Base-by-base conservation (phyloP, 768 basidiomycete genomes). In the Cantharellus cinnabarinus region DNA sequence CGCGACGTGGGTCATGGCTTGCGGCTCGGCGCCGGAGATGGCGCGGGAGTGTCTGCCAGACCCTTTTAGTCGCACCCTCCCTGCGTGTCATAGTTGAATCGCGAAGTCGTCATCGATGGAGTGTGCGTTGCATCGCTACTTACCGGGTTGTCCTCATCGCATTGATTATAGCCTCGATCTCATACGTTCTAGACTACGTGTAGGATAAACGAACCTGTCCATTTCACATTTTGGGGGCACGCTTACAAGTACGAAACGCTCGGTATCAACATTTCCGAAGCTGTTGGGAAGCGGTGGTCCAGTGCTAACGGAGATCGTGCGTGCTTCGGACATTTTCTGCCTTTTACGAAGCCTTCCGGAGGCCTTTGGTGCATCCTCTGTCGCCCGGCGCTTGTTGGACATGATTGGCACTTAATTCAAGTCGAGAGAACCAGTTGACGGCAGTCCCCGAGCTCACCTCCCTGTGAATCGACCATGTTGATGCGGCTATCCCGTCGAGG, bases 21-120 rank as follows among this genome's bases (percentile, higher is more conserved):
- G 95, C 94, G 5, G 94, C 94, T 66, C 94, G 76, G 51, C 94
- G 77, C 38, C 95, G 79, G 34, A 99, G 76, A 70, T 91, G 88
- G 15, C 94, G 79, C 5, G 94, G 94, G 4, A 98, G 77, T 5
- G 85, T 81, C 70, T 99, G 94, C 81, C 93, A 99, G 3, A 81
- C 86, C 60, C 91, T 76, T 59, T 85, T 81, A 0, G 85, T 86
- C 14, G 83, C 77, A 63, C 76, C 77, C 4, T 75, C 74, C 58
- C 88, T 91, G 62, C 3, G 59, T 56, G 38, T 10, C 2, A 3
- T 2, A 1, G 20, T 52, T 10, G 44, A 65, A 51, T 44, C 56
- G 5, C 52, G 14, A 14, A 35, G 34, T 10, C 10, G 10, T 54
- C 52, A 37, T 20, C n/a, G 42, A 35, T 42, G 2, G 50, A 29